A percentile compares a stretch with the other conserved stretches of the same genome.
Conservation (phyloP, 192 early-diverging fungal species). For the Funneliformis mosseae region DNA sequence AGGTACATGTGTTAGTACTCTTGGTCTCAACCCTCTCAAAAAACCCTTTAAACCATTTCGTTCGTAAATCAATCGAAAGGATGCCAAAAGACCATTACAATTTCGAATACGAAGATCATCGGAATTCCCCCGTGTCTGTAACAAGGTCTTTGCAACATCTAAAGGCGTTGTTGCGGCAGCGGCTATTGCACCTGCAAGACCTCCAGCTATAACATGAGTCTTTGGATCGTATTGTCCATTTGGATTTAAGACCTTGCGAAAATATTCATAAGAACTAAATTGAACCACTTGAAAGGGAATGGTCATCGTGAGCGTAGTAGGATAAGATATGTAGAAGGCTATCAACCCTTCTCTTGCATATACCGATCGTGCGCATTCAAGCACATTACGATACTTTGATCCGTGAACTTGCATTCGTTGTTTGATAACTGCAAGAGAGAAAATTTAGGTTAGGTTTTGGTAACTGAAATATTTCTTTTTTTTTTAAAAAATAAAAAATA, state of each 20-base stretch:
- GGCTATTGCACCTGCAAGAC: conserved; percentile 85
- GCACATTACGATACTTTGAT: conserved; percentile 67
- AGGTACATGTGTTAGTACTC: conserved; percentile 90
- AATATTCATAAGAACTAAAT: conserved; percentile 90
- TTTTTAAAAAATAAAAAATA: not conserved
- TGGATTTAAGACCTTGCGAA: conserved; percentile 83
- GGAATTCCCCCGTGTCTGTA: conserved; percentile 88
- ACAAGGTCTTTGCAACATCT: conserved; percentile 94
- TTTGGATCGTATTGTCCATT: conserved; percentile 79
- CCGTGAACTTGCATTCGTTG: conserved; percentile 92
- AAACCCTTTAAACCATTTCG: conserved; percentile 79
- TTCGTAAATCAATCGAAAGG: conserved; percentile 75
- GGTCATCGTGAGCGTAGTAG: conserved; percentile 91
- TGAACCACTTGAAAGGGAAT: conserved; percentile 95
- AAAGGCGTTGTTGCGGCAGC: conserved; percentile 88
- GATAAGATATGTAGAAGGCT: conserved; percentile 93
- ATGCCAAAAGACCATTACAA: conserved; percentile 70
- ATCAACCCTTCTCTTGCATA: conserved; percentile 73
- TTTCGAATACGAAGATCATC: conserved; percentile 69
- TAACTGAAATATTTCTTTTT: not conserved
- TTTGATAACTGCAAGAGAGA: conserved; percentile 70
- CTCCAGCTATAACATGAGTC: conserved; percentile 86
- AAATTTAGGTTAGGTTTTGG: not conserved
- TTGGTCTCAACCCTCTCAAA: conserved; percentile 73
- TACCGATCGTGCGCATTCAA: conserved; percentile 71